phyloP scores from a whole-genome alignment of 2,329 filamentous ascomycete genomes.

The Daldinia sp. region DNA sequence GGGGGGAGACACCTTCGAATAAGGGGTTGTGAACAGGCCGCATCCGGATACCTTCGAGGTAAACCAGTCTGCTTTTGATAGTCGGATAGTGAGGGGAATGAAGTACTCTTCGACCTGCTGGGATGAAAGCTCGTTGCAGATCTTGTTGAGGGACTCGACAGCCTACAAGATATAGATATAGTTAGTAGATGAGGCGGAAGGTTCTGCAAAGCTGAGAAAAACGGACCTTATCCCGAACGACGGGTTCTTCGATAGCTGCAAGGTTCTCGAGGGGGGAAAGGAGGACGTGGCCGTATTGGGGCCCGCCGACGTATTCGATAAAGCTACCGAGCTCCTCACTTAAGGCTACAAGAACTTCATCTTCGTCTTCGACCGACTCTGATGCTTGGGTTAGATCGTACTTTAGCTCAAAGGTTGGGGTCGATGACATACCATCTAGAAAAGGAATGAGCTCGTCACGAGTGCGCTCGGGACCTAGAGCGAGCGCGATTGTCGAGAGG shows the following conservation, averaged over 20 bases:
- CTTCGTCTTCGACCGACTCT: constrained; percentile 99
- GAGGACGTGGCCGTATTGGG: constrained; percentile 93
- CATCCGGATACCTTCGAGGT: constrained; percentile 99
- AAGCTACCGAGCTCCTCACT: constrained; percentile 97
- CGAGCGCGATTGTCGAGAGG: constrained; percentile 96
- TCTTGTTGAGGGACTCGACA: constrained; percentile 99
- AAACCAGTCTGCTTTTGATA: constrained; percentile 99
- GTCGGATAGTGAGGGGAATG: constrained; percentile 91
- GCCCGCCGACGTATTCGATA: constrained; percentile 95
- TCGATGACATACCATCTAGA: constrained; percentile 81
- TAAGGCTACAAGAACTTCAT: constrained; percentile 95
- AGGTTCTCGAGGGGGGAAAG: constrained; percentile 97
- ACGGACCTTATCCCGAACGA: constrained; percentile 94
- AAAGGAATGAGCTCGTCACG: constrained; percentile 99
- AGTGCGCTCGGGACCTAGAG: constrained; percentile 93
- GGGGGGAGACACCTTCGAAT: constrained; percentile 86
- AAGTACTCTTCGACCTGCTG: constrained; percentile 97
- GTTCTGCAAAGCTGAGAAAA: not conserved
- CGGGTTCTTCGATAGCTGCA: constrained; percentile 96
- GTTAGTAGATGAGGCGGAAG: constrained; percentile 19
- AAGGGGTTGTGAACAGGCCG: constrained; percentile 91
- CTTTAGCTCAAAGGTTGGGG: constrained; percentile 21
- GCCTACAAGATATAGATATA: constrained; percentile 64
- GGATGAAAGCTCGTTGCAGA: constrained; percentile 89
- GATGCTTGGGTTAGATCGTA: constrained; percentile 45